phyloP scores from a whole-genome alignment of 140 eudicot genomes.

The Bidens hawaiensis region DNA sequence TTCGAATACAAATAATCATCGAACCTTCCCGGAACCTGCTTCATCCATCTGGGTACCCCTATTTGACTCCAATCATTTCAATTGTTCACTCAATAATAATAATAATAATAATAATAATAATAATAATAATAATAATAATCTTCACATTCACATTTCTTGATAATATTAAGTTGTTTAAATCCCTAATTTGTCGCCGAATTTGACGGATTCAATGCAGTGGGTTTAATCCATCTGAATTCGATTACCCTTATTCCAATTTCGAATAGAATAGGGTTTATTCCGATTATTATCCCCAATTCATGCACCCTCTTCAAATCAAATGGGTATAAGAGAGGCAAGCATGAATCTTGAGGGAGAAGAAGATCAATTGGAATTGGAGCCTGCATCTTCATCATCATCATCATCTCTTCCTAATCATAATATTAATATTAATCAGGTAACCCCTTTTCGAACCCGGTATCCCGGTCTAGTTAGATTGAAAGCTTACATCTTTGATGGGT shows the following conservation, averaged over 20 bases:
- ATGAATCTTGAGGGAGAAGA: conserved; percentile 45
- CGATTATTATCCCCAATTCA: conserved; percentile 6
- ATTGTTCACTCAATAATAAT: background rate
- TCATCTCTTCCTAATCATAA: no score
- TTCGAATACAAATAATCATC: background rate
- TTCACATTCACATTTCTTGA: background rate
- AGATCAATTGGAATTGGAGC: no score
- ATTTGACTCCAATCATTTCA: conserved; percentile 14
- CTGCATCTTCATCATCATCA: conserved; percentile 27
- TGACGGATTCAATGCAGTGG: background rate
- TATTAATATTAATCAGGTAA: conserved; percentile 14
- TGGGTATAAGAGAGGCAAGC: conserved; percentile 24
- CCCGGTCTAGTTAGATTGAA: conserved; percentile 57
- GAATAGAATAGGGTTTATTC: background rate
- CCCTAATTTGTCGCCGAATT: conserved; percentile 4
- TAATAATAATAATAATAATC: no score
- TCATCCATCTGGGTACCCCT: background rate
- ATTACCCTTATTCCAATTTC: background rate
- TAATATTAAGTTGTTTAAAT: background rate
- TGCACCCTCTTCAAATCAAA: conserved; percentile 9
- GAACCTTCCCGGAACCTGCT: conserved; percentile 15
- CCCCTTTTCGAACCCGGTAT: conserved; percentile 31
- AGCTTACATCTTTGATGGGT: conserved; percentile 90
- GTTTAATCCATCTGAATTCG: conserved; percentile 19
- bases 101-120: no score